Evolutionary conservation across 2,329 filamentous ascomycete genomes (phyloP).

Genomic region (Setomelanomma holmii): DNA sequence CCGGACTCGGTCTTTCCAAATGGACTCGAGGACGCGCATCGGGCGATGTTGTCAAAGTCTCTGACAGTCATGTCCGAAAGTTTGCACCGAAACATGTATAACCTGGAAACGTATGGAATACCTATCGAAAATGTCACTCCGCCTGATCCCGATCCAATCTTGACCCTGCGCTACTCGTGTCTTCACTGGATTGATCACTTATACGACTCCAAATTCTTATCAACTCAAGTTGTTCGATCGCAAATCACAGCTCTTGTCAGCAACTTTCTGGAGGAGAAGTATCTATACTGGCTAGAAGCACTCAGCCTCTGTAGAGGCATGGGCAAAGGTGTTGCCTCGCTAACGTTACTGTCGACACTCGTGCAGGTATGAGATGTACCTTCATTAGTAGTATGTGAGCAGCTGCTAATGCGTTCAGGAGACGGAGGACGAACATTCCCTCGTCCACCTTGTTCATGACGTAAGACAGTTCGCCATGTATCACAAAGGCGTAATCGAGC

Average conservation of each 20-base stretch:
- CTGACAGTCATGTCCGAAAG: slow-evolving; percentile 1
- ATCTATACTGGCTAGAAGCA: not conserved
- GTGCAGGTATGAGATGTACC: slow-evolving; percentile 1
- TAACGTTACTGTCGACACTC: not conserved
- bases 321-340: not conserved
- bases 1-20: not conserved
- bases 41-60: not conserved
- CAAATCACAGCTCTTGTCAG: not conserved
- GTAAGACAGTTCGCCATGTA: slow-evolving; percentile 21
- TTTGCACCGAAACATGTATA: not conserved
- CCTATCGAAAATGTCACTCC: not conserved
- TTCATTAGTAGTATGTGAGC: not conserved
- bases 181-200: not conserved
- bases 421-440: not conserved
- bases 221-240: no score
- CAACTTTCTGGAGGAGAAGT: not conserved
- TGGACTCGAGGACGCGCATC: not conserved
- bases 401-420: not conserved
- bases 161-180: not conserved
- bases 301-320: slow-evolving; percentile 7
- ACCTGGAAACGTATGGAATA: not conserved
- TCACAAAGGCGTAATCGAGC: slow-evolving; percentile 12
- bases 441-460: slow-evolving; percentile 12
- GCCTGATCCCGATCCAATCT: not conserved
- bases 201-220: no score